phyloP scores from a whole-genome alignment of 2,329 filamentous ascomycete species.

The Aspergillus japonicus region DNA sequence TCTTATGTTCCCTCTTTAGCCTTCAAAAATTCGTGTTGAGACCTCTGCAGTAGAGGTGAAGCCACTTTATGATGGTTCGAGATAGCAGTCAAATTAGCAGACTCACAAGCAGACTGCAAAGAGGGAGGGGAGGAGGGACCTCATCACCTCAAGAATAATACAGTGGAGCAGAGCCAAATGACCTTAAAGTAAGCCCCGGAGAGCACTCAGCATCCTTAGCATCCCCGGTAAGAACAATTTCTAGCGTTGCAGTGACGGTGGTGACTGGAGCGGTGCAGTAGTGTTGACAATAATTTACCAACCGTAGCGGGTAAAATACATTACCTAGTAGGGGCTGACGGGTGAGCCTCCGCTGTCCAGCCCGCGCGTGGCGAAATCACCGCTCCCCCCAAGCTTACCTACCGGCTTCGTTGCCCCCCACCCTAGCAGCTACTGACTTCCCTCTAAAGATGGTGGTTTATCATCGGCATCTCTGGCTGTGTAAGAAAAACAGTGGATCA shows the following conservation, averaged over 20 bases:
- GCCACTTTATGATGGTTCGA: background rate
- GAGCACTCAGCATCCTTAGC: background rate
- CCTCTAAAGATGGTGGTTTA: background rate
- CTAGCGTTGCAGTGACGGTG: background rate
- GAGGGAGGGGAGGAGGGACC: background rate
- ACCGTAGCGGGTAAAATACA: background rate
- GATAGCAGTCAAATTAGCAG: background rate
- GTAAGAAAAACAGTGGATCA: background rate
- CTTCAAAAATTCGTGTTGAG: background rate
- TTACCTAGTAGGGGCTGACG: background rate
- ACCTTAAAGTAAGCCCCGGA: background rate
- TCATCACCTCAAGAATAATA: no score
- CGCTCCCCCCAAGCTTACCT: background rate
- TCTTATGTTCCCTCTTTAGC: background rate
- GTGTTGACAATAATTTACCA: background rate
- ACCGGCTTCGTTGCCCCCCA: background rate
- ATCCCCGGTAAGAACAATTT: background rate
- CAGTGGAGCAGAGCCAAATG: background rate
- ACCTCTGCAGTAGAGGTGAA: background rate
- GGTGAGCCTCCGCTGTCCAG: background rate
- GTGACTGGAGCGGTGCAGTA: background rate
- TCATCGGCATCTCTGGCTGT: background rate
- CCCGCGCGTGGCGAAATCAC: background rate
- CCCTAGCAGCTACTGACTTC: background rate
- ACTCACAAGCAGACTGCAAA: background rate